Evolutionary conservation across 2,329 filamentous ascomycete species (phyloP), one percentile per base, ranked within the genome.

Genomic region (Ophidiomyces ophidiicola): DNA sequence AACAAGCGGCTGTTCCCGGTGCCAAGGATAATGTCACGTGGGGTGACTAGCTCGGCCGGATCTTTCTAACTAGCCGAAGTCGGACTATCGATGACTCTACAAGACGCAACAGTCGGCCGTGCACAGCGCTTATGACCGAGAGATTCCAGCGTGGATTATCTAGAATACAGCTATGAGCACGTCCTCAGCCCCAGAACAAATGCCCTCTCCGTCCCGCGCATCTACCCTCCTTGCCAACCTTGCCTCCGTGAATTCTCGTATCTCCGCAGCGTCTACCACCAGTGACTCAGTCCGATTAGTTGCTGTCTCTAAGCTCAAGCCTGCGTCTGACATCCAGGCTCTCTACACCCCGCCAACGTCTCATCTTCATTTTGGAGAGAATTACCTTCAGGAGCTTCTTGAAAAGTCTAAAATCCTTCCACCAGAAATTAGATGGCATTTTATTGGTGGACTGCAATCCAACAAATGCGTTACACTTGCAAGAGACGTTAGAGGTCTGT

Each of bases 221-320:
- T 68, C 72, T 43, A 66, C 68, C 41, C 74, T 85, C 43, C 57
- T 74, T 46, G 68, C 74, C 19, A 78, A 82, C 53, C 64, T 85
- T 44, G 62, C 69, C 48, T 59, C 67, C 30, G 76, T 84, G 39
- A 70, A 68, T 35, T 64, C 72, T 33, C 72, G 75, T 30, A 64
- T 84, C 44, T 56, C 66, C 21, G 61, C 70, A 26, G 70, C 71
- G 14, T 44, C 46, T 31, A 40, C 43, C 39, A 32, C 32, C 23
- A 28, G 20, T 36, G 46, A 41, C 36, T 46, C 53, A 15, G 48
- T 60, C 30, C 80, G 90, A 32, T 72, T 98, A 26, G 86, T 98
- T 29, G 88, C 90, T 19, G 90, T 98, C 35, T 94, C 87, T 28
- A 98, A 98, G 63, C 71, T 94, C 49, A 96, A 98, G 64, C 88